Conservation (phyloP, 768 basidiomycete species). For the Mycena amicta region DNA sequence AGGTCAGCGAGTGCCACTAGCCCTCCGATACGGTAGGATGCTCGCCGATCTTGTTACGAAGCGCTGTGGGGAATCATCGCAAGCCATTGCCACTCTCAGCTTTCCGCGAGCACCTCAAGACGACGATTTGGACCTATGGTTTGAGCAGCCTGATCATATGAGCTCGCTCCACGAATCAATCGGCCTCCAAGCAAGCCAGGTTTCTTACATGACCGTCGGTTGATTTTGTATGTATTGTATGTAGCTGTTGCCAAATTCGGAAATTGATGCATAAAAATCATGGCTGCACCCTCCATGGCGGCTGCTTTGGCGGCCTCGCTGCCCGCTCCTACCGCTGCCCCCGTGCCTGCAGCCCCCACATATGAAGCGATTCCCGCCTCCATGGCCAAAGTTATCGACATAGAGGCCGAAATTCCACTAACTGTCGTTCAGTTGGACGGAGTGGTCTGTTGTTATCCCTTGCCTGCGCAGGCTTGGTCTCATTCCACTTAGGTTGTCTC, state of each 20-base stretch:
- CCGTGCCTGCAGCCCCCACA: conserved; percentile 62
- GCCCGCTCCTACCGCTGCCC: conserved; percentile 64
- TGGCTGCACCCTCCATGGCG: conserved; percentile 87
- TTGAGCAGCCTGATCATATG: conserved; percentile 1
- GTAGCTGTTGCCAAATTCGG: background rate
- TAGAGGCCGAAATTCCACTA: conserved; percentile 86
- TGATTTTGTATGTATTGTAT: conserved; percentile 1
- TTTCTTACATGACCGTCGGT: conserved; percentile 7
- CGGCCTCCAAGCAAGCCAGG: conserved; percentile 10
- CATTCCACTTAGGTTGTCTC: conserved; percentile 69
- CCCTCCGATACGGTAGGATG: conserved; percentile 62
- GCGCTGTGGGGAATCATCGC: conserved; percentile 32
- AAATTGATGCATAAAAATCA: conserved; percentile 29
- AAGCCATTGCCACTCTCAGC: background rate
- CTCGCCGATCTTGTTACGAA: conserved; percentile 49
- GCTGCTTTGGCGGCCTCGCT: conserved; percentile 87
- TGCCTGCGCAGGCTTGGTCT: background rate
- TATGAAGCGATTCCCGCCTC: conserved; percentile 90
- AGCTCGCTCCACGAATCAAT: conserved; percentile 15
- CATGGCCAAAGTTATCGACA: conserved; percentile 91
- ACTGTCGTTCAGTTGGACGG: conserved; percentile 83
- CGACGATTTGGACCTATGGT: conserved; percentile 5
- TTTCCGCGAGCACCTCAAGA: conserved; percentile 13
- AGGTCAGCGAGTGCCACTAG: conserved; percentile 68
- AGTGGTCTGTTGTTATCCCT: conserved; percentile 50